Evolutionary conservation across 2,329 filamentous ascomycete species (phyloP).

Genomic region (Fusarium caatingaense): DNA sequence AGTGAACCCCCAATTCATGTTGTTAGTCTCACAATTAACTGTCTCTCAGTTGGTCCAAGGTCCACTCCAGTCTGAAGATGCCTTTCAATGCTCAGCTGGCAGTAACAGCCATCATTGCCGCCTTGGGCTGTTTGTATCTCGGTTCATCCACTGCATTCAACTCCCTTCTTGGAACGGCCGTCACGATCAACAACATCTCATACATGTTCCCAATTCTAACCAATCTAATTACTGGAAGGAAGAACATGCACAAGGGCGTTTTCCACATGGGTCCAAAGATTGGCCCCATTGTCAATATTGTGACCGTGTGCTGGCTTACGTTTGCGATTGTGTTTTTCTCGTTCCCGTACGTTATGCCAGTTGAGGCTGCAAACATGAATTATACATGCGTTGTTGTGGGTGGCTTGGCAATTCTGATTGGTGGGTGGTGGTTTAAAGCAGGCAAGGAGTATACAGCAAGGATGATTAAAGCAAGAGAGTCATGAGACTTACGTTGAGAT

Average conservation of each 20-base stretch:
- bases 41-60: not conserved
- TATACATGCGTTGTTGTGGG: conserved; percentile 14
- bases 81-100: conserved; percentile 7
- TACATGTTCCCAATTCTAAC: conserved; percentile 13
- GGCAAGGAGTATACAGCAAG: not conserved
- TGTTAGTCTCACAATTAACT: no score
- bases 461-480: not conserved
- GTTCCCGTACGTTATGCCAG: conserved; percentile 9
- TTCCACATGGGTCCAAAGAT: conserved; percentile 3
- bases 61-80: not conserved
- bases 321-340: conserved; percentile 21
- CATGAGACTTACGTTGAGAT: no score
- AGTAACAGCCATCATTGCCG: not conserved
- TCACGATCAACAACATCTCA: conserved; percentile 11
- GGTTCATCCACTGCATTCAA: conserved; percentile 15
- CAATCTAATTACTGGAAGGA: not conserved
- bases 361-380: conserved; percentile 15
- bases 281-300: not conserved
- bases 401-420: not conserved
- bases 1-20: fast-evolving
- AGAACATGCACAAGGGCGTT: conserved; percentile 11
- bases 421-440: not conserved
- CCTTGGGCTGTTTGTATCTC: conserved; percentile 4
- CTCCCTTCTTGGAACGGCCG: conserved; percentile 2
- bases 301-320: not conserved